phyloP scores from a whole-genome alignment of 2,329 filamentous ascomycete species.

The Xylaria sp. region DNA sequence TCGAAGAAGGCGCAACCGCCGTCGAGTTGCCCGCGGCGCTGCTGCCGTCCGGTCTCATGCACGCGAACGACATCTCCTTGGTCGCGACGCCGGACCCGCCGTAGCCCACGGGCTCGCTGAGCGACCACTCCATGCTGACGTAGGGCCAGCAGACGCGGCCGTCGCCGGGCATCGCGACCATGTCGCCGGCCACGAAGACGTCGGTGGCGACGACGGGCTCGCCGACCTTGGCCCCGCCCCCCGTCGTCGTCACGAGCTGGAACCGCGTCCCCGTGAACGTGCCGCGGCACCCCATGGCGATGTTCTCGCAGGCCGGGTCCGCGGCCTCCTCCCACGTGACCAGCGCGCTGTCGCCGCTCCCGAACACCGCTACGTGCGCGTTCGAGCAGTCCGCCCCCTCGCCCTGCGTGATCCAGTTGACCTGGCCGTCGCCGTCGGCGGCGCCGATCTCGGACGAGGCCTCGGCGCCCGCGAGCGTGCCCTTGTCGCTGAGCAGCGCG shows the following conservation, averaged over 20 bases:
- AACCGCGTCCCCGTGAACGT: constrained; percentile 61
- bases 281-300: constrained; percentile 64
- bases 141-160: constrained; percentile 65
- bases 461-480: constrained; percentile 55
- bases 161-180: constrained; percentile 63
- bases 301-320: constrained; percentile 55
- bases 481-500: constrained; percentile 59
- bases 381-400: constrained; percentile 53
- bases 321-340: constrained; percentile 65
- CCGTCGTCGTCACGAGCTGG: constrained; percentile 59
- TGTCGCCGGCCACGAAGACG: constrained; percentile 64
- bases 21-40: background rate
- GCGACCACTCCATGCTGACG: constrained; percentile 57
- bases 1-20: too few species aligned
- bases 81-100: constrained; percentile 30
- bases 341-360: constrained; percentile 46
- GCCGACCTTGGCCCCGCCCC: constrained; percentile 56
- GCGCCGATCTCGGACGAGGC: constrained; percentile 57
- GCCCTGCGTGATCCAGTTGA: constrained; percentile 61
- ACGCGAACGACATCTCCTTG: constrained; percentile 58
- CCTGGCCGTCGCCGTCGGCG: constrained; percentile 57
- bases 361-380: constrained; percentile 54
- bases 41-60: constrained; percentile 34
- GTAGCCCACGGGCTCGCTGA: constrained; percentile 37
- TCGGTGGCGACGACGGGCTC: constrained; percentile 52